Percentiles rank a stretch among this genome's conserved stretches.
Evolutionary conservation across 345 rosid species (phyloP).

Genomic region (Mercurialis annua): DNA sequence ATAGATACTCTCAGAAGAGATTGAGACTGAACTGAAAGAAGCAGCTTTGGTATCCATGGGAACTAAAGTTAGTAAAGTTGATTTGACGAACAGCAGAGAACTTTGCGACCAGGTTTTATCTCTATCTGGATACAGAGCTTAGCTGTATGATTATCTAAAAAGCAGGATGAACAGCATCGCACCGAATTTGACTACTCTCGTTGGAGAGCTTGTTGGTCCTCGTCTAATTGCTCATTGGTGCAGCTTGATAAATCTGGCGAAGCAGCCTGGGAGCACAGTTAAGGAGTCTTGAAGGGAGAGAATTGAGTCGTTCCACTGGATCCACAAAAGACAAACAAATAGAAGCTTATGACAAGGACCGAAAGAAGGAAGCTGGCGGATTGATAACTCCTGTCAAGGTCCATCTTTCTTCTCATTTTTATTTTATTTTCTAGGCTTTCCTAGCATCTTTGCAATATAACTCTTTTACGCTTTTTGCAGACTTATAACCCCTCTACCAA

Average conservation of each 20-base stretch:
- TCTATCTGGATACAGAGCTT: constrained; percentile 85
- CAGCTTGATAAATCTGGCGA: constrained; percentile 83
- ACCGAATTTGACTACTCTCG: constrained; percentile 89
- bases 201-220: constrained; percentile 96
- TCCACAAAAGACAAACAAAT: constrained; percentile 88
- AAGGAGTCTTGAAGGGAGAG: constrained; percentile 77
- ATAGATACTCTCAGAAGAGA: constrained; percentile 64
- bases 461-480: constrained; percentile 35
- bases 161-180: constrained; percentile 92
- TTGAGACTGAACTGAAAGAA: constrained; percentile 75
- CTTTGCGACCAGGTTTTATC: constrained; percentile 86
- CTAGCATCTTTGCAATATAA: background rate
- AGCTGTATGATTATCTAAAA: constrained; percentile 78
- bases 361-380: constrained; percentile 66
- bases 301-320: constrained; percentile 69
- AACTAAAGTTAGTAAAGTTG: constrained; percentile 79
- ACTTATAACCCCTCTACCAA: constrained; percentile 75
- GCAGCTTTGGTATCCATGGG: constrained; percentile 92
- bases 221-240: constrained; percentile 93
- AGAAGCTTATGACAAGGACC: constrained; percentile 77
- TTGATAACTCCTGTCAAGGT: constrained; percentile 86
- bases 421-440: background rate
- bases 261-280: constrained; percentile 90
- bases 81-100: constrained; percentile 65
- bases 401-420: background rate